These are phyloP conservation scores for Gremmenia infestans DNA, from an alignment of 2,329 filamentous ascomycete species.

Conservation along the genomic window DNA sequence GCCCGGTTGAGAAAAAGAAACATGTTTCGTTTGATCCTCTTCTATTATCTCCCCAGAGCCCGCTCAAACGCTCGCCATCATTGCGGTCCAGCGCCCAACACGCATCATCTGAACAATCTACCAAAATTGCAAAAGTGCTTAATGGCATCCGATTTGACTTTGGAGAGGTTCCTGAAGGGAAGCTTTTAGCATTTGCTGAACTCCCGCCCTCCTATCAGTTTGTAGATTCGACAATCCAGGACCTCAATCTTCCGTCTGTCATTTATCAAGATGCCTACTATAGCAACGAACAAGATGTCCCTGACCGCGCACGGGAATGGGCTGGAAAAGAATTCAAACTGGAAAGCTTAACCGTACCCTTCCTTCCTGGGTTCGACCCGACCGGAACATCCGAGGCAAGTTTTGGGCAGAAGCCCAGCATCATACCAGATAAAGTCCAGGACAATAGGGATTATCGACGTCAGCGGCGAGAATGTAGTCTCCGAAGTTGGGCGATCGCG, in stretches of 20 bases:
- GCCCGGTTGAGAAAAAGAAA: conserved; percentile 35
- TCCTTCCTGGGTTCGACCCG: conserved; percentile 72
- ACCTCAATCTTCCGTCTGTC: conserved; percentile 56
- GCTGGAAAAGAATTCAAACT: conserved; percentile 81
- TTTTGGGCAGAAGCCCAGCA: conserved; percentile 46
- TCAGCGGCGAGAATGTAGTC: conserved; percentile 52
- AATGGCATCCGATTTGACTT: conserved; percentile 13
- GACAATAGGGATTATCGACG: conserved; percentile 47
- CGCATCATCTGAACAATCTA: conserved; percentile 1
- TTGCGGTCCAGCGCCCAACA: neutral
- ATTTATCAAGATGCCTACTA: conserved; percentile 87
- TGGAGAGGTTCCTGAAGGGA: conserved; percentile 1
- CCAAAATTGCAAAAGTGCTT: conserved; percentile 5
- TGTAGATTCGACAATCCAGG: conserved; percentile 52
- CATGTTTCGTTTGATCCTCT: conserved; percentile 33
- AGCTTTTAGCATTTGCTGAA: conserved; percentile 32
- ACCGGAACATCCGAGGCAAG: conserved; percentile 51
- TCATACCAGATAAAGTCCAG: conserved; percentile 44
- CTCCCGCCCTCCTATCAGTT: conserved; percentile 40
- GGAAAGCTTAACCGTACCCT: conserved; percentile 69
- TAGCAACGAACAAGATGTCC: conserved; percentile 77
- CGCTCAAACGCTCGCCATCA: neutral
- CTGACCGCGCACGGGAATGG: conserved; percentile 72
- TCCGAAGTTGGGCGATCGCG: conserved; percentile 73
- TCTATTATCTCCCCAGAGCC: conserved; percentile 5